phyloP scores from a whole-genome alignment of 371 early-diverging fungal genomes.

The Dichotomocladium elegans region DNA sequence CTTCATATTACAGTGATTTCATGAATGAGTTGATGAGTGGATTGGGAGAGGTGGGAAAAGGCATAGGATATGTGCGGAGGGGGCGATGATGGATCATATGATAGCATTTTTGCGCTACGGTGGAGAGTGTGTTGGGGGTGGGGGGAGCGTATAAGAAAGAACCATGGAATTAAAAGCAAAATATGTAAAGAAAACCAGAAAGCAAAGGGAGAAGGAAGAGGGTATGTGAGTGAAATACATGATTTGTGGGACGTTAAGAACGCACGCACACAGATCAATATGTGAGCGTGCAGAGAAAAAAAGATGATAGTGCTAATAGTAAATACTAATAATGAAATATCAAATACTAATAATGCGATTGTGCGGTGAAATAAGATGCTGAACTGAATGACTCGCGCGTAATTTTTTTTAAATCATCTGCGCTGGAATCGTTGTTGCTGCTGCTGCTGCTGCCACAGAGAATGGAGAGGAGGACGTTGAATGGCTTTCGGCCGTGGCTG shows the following conservation, averaged over 20 bases:
- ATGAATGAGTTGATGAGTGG: too few relatives aligned
- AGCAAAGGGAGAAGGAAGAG: neutral
- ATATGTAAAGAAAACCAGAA: neutral
- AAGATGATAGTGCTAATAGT: neutral
- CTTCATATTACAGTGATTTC: too few relatives aligned
- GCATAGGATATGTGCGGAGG: neutral
- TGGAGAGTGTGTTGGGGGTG: neutral
- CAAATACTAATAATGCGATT: neutral
- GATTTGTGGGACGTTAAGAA: neutral
- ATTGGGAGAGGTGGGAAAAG: constrained; percentile 2
- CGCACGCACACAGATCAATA: neutral
- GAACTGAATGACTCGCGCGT: too few relatives aligned
- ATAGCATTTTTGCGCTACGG: too few relatives aligned
- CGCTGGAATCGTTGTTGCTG: too few relatives aligned
- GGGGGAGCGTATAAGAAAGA: neutral
- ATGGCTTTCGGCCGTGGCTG: too few relatives aligned
- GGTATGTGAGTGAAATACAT: neutral
- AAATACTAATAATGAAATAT: neutral
- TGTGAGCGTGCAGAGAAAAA: neutral
- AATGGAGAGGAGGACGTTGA: too few relatives aligned
- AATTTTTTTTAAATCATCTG: too few relatives aligned
- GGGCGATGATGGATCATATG: too few relatives aligned
- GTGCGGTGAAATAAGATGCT: too few relatives aligned
- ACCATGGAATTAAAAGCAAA: neutral
- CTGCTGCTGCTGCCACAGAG: neutral